These are phyloP conservation scores for Didymella lethalis DNA, from an alignment of 2,329 filamentous ascomycete species.

Conservation along the genomic window DNA sequence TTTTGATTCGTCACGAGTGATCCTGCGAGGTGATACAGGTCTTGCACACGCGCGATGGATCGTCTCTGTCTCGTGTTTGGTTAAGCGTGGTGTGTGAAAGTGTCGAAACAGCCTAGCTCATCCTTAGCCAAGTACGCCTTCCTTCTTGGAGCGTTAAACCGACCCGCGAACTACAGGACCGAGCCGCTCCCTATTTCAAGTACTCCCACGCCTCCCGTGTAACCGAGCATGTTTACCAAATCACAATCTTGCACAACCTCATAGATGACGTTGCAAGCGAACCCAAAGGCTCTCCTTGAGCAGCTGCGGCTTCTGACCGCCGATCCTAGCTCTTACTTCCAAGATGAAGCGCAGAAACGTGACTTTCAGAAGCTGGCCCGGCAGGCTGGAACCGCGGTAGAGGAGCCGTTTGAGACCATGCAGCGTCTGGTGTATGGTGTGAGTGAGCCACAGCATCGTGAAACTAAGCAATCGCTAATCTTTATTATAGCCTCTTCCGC, in stretches of 20 bases:
- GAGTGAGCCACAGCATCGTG: conserved; percentile 3
- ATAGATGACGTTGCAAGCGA: conserved; percentile 7
- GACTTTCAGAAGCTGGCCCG: conserved; percentile 11
- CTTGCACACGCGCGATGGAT: neutral
- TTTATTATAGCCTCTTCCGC: conserved; percentile 10
- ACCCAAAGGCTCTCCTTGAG: conserved; percentile 3
- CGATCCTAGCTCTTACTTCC: conserved; percentile 6
- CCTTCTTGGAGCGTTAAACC: neutral
- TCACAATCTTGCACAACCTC: neutral
- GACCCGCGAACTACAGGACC: conserved; percentile 5
- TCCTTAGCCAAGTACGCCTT: conserved; percentile 2
- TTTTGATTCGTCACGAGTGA: neutral
- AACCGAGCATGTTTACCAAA: conserved; percentile 3
- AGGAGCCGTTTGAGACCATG: conserved; percentile 17
- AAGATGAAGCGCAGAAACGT: conserved; percentile 8
- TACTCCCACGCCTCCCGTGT: conserved; percentile 2
- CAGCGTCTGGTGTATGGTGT: conserved; percentile 16
- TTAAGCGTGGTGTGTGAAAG: neutral
- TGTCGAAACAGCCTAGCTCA: conserved; percentile 3
- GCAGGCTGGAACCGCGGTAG: neutral
- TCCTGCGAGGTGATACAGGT: neutral
- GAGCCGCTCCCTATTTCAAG: conserved; percentile 8
- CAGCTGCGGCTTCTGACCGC: conserved; percentile 13
- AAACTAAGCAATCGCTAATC: neutral
- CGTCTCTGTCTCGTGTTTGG: neutral